phyloP scores from a whole-genome alignment of 305 asterid species.

The Solanum chacoense region DNA sequence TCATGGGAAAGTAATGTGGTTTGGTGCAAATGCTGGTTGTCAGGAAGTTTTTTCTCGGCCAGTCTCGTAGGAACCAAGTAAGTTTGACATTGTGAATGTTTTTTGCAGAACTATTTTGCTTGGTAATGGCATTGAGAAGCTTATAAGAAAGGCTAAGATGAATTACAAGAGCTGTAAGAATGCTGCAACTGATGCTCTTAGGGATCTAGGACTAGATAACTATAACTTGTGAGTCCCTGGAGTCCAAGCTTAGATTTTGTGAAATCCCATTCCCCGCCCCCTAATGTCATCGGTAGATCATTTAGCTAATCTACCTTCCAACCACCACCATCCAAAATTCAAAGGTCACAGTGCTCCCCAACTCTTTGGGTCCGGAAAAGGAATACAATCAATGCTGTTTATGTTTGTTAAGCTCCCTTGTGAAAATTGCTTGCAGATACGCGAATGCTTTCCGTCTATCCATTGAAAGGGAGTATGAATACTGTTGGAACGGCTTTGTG shows the following conservation, averaged over 20 bases:
- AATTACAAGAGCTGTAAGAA: conserved; percentile 69
- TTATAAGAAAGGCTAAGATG: conserved; percentile 67
- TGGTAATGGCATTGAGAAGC: conserved; percentile 64
- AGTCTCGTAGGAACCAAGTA: neutral
- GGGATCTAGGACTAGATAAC: conserved; percentile 80
- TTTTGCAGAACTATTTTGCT: conserved; percentile 61
- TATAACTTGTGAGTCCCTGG: conserved; percentile 41
- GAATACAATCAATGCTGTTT: neutral
- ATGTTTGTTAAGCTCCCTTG: neutral
- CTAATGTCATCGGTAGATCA: neutral
- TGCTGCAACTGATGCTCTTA: conserved; percentile 86
- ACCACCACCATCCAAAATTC: neutral
- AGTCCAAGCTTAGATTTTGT: neutral
- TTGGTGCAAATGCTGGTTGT: neutral
- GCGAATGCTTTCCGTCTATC: neutral
- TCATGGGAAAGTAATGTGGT: neutral
- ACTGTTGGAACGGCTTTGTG: neutral
- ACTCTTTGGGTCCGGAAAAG: neutral
- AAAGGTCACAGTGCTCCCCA: neutral
- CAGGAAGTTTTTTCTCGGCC: neutral
- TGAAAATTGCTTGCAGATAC: neutral
- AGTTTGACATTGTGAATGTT: neutral
- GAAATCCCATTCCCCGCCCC: neutral
- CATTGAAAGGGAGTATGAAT: neutral
- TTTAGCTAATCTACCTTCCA: neutral